Evolutionary conservation across 1,284 basidiomycete species (phyloP), one percentile per base, ranked within the genome.

Genomic region (Xanthoconium separans): DNA sequence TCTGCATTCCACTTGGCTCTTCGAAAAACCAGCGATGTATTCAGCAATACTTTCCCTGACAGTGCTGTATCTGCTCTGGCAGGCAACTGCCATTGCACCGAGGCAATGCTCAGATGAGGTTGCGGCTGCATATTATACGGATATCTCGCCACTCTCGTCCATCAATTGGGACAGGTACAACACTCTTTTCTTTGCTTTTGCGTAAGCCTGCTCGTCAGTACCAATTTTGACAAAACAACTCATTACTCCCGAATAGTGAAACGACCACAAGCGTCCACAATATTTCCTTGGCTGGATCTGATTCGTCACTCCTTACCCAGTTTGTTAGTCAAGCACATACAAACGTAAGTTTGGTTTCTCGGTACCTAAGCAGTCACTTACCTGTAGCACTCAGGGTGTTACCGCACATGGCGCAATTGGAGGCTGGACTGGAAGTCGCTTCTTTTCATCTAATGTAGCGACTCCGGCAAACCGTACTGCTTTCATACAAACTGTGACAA

Each of bases 341-440:
- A 3, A 63, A 85, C 60, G 84, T 72, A 20, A 50, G 65, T 44
- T 5, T 36, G 24, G 20, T 18, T 8, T 6, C 7, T 15, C 12
- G 5, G 7, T 44, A 4, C 18, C 20, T 18, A 41, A 33, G 18
- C 3, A 16, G 41, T n/a, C 13, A 4, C 50, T 60, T 10, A 56
- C 47, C 36, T 34, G 27, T 51, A 11, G 4, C 13, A 27, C 7
- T 68, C 33, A 87, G 77, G 68, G 68, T 47, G 89, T 92, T 54
- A 77, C 81, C 55, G 89, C 91, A 18, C 76, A 85, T 48, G 69
- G 93, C 33, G 84, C 86, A 24, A 76, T 95, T 50, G 93, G 93
- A 45, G 93, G 93, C 34, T 95, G 93, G 93, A 82, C 65, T 89
- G 92, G 10, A 70, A 76, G 47, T 77, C 83, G 59, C 15, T 85